Percentiles rank a stretch among this genome's conserved stretches.
Evolutionary conservation across 192 early-diverging fungal species (phyloP).

Genomic region (Ambispora gerdemannii): DNA sequence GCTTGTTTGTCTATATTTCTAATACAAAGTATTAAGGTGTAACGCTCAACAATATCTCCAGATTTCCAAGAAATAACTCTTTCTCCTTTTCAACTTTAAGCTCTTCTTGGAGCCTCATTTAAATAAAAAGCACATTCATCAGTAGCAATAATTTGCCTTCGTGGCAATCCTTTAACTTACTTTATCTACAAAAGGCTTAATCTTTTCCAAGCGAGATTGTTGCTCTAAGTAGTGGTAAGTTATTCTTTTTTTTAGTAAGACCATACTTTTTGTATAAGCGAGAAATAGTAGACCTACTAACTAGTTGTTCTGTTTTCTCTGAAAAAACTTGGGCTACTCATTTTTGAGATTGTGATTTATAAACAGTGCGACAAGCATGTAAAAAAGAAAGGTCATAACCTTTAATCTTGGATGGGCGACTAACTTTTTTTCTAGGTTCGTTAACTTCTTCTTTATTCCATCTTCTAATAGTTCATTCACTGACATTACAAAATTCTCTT

Average conservation of each 20-base stretch:
- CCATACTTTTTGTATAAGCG: neutral
- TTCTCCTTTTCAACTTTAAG: neutral
- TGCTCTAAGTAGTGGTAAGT: neutral
- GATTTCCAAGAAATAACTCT: neutral
- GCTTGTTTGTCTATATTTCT: neutral
- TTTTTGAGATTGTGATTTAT: neutral
- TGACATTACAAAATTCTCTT: neutral
- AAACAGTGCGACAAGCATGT: neutral
- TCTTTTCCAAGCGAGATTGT: neutral
- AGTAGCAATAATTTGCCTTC: neutral
- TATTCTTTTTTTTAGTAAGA: neutral
- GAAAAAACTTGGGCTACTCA: neutral
- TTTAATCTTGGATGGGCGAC: neutral
- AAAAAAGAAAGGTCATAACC: neutral
- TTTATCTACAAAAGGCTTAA: neutral
- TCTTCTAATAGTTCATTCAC: constrained; percentile 14
- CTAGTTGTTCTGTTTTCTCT: neutral
- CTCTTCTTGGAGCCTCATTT: neutral
- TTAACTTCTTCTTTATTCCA: constrained; percentile 2
- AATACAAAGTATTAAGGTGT: constrained; percentile 9
- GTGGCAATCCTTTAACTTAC: no score
- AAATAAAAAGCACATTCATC: constrained; percentile 5
- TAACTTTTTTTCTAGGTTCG: neutral
- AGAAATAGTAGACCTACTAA: neutral
- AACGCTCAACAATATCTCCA: neutral